Base-by-base conservation (phyloP, 192 early-diverging fungal species). In the Coemansia sp. region DNA sequence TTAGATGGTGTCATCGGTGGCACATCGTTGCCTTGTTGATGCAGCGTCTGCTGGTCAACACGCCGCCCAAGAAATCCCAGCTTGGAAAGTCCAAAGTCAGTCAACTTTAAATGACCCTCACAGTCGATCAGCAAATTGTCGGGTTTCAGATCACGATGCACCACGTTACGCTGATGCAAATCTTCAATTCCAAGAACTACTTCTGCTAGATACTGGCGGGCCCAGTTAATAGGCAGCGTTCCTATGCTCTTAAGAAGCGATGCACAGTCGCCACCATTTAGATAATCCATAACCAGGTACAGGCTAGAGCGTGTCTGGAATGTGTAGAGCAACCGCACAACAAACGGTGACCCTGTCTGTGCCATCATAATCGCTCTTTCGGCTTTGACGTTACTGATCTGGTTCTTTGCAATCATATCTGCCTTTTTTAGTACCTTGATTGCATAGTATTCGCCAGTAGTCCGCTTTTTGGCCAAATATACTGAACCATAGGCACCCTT, bases 401-500 rank as follows among this genome's bases (percentile, higher is more conserved):
- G 71, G 67, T 95, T 93, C 72, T 93, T 95, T 38, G 86, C 81
- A 59, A 92, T 87, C 89, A 95, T 92, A 44, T 93, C 88, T 14
- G 87, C 86, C 58, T 92, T 95, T 48, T 86, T 88, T 26, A 95
- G 52, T 18, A 91, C 84, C 60, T 95, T 95, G 50, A 93, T 90
- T 10, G 92, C 92, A 59, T 89, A 95, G 36, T 91, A 71, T 49
- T 91, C 91, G 50, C 87, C 81, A 0, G 89, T 94, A 1, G 85
- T 84, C 27, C 81, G 81, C 50, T 94, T 94, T 32, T 83, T 78
- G 4, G 88, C 90, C 18, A 94, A 63, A 48, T 85, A 93, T 32
- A 94, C 92, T 36, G 91, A 92, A 8, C 92, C 92, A 62, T 89
- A 95, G 0, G 92, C 91, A 26, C 92, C 92, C 26, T 88, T 83